Conservation (phyloP, 371 early-diverging fungal genomes). For the Haplosporangium sp. region DNA sequence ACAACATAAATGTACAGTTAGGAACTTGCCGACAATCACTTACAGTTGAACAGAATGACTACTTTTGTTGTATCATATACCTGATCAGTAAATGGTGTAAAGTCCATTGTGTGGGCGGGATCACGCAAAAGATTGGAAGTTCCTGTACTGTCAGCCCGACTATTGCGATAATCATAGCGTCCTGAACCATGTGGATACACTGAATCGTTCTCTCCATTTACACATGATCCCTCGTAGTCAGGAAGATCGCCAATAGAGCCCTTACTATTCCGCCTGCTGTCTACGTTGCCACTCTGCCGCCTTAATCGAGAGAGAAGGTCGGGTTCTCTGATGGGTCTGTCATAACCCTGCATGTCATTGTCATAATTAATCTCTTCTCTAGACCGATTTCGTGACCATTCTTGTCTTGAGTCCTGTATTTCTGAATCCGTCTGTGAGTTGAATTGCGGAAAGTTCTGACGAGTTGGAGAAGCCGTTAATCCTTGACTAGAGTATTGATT, state of each 20-base stretch:
- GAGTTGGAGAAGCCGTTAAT: slow-evolving; percentile 10
- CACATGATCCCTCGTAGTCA: slow-evolving; percentile 1
- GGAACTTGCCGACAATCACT: not conserved
- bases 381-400: not conserved
- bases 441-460: not conserved
- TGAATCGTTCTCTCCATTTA: slow-evolving; percentile 2
- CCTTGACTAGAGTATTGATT: slow-evolving; percentile 1
- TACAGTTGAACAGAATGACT: not conserved
- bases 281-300: not conserved
- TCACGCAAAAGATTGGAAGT: slow-evolving; percentile 30
- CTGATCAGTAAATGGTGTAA: slow-evolving; percentile 82
- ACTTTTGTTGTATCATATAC: slow-evolving; percentile 41
- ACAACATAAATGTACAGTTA: not conserved
- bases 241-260: not conserved
- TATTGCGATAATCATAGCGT: slow-evolving; percentile 2
- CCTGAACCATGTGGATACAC: slow-evolving; percentile 9
- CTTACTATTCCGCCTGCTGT: not conserved
- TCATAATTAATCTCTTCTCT: slow-evolving; percentile 22
- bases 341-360: slow-evolving; percentile 43
- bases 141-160: slow-evolving; percentile 34
- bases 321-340: slow-evolving; percentile 15
- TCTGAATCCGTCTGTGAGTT: not conserved
- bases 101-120: slow-evolving; percentile 62
- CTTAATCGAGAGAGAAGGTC: not conserved
- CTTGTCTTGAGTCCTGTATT: slow-evolving; percentile 6